Evolutionary conservation across 140 eudicot genomes (phyloP), one percentile per base, ranked within the genome.

Genomic region (Ambrosia hybrid): DNA sequence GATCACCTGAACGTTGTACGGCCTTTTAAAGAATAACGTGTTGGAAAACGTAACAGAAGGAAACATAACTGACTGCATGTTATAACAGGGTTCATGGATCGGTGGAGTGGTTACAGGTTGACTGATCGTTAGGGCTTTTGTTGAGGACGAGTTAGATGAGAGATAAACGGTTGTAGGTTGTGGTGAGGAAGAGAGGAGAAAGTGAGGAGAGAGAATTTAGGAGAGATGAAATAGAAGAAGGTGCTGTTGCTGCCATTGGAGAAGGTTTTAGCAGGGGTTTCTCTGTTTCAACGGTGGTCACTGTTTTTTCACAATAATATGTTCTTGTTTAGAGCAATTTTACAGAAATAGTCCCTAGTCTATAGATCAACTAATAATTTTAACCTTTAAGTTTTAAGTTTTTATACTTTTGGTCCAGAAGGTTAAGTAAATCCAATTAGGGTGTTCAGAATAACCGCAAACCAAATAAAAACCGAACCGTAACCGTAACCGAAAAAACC

Each of bases 1-100:
- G 15, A 79, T 64, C 53, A 88, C 82, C 80, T 88, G 84, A 1
- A 88, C 79, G 72, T 88, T 88, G 82, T 81, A 83, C 9, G 76
- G 82, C 14, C 82, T 71, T 63, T 80, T 84, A 77, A 82, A 83
- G 70, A 77, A 70, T 4, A 81, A 74, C 0, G 74, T 84, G 39
- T 81, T 84, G 1, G 89, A 76, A 38, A 41, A 70, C 3, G 55
- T 73, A 15, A 77, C 16, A 1, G 76, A 65, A 57, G 88, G 87
- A 14, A 38, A 76, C 65, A 83, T 1, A 57, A 80, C 75, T 1
- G 76, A 58, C 0, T 80, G 71, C 9, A 83, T 4, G 34, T 83
- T 72, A 48, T 57, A 38, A 9, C 51, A 70, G 15, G 74, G 16
- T 46, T 72, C 71, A 72, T 37, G 59, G 45, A 65, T 14, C 9